Conservation (phyloP, 2,329 filamentous ascomycete genomes). For the Rhytidhysteron rufulum region DNA sequence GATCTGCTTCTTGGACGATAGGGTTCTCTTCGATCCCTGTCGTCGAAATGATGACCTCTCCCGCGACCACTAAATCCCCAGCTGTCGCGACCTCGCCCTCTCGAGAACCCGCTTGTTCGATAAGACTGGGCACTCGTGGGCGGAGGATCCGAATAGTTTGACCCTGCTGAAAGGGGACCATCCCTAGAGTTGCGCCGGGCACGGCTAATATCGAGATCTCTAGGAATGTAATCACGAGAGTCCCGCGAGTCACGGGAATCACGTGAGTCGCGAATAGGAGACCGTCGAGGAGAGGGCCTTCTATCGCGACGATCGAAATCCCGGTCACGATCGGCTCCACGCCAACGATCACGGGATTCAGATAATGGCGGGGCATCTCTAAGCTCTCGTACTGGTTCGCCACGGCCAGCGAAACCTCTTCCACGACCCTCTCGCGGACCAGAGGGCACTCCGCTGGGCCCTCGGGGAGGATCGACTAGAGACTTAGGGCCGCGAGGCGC, state of each 20-base stretch:
- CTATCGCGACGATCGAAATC: slow-evolving; percentile 54
- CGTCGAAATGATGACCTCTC: slow-evolving; percentile 43
- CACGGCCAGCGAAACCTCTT: slow-evolving; percentile 55
- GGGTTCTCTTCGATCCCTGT: slow-evolving; percentile 52
- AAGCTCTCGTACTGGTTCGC: slow-evolving; percentile 61
- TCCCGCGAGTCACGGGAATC: slow-evolving; percentile 59
- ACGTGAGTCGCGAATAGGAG: slow-evolving; percentile 55
- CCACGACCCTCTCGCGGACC: slow-evolving; percentile 55
- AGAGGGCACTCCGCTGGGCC: slow-evolving; percentile 29
- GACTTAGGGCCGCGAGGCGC: slow-evolving; percentile 80
- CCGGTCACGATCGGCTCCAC: slow-evolving; percentile 46
- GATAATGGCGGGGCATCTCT: slow-evolving; percentile 55
- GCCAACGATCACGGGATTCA: slow-evolving; percentile 62
- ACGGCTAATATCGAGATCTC: slow-evolving; percentile 64
- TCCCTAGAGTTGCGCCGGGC: slow-evolving; percentile 68
- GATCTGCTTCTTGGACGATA: slow-evolving; percentile 63
- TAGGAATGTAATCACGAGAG: slow-evolving; percentile 57
- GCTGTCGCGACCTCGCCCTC: slow-evolving; percentile 47
- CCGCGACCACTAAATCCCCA: slow-evolving; percentile 37
- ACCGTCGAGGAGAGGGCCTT: slow-evolving; percentile 58
- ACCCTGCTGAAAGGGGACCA: slow-evolving; percentile 67
- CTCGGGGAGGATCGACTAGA: slow-evolving; percentile 58
- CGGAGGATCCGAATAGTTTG: slow-evolving; percentile 64
- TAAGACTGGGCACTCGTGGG: slow-evolving; percentile 53
- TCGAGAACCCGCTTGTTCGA: slow-evolving; percentile 51